Percentiles rank a stretch among this genome's conserved stretches.
Evolutionary conservation across 2,329 filamentous ascomycete genomes (phyloP).

Genomic region (Pseudocercospora eumusae): DNA sequence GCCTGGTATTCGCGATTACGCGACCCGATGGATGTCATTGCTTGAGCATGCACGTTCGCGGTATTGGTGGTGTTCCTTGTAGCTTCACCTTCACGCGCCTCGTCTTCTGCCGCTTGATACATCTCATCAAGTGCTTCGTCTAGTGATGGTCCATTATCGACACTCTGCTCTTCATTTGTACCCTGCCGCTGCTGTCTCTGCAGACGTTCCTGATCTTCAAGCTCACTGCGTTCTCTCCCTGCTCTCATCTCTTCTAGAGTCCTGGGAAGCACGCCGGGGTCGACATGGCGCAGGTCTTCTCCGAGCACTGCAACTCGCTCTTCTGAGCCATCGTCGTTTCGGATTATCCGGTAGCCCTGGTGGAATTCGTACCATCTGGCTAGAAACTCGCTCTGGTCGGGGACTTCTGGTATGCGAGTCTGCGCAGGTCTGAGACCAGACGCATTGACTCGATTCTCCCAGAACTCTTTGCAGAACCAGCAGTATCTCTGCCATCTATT

Average conservation of each 20-base stretch:
- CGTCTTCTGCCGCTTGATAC: constrained; percentile 36
- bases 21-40: constrained; percentile 33
- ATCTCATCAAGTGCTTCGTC: constrained; percentile 41
- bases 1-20: constrained; percentile 40
- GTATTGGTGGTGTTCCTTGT: background rate
- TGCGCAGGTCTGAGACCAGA: constrained; percentile 47
- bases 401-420: constrained; percentile 50
- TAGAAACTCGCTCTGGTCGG: constrained; percentile 51
- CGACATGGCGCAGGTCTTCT: constrained; percentile 51
- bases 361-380: constrained; percentile 54
- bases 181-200: constrained; percentile 17
- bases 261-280: constrained; percentile 50
- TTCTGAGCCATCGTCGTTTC: constrained; percentile 46
- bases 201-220: constrained; percentile 30
- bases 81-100: constrained; percentile 24
- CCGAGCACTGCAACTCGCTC: constrained; percentile 49
- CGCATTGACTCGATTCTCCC: constrained; percentile 48
- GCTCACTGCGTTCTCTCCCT: constrained; percentile 35
- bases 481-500: constrained; percentile 55
- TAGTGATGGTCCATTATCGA: constrained; percentile 31
- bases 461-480: constrained; percentile 56
- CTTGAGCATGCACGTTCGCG: constrained; percentile 33
- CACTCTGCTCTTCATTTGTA: constrained; percentile 13
- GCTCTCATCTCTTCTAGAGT: constrained; percentile 49
- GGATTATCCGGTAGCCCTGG: constrained; percentile 48